Evolutionary conservation across 352 stramenopile genomes (phyloP), one percentile per base, ranked within the genome.

Genomic region (Pythium aquatile): DNA sequence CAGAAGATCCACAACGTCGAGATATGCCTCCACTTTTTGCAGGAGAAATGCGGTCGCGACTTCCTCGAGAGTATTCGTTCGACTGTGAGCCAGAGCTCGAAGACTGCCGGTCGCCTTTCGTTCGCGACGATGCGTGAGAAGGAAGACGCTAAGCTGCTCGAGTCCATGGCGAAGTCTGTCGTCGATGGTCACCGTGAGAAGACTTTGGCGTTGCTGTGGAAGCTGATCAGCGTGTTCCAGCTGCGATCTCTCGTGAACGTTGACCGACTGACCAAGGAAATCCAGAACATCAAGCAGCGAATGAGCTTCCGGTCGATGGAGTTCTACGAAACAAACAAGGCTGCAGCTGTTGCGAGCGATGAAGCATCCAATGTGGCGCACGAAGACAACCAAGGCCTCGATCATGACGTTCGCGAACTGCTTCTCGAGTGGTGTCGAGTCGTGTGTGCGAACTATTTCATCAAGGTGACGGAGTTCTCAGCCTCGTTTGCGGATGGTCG

Each of bases 1-100:
- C 91, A 99, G 71, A 99, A 99, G 73, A 77, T 98, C 10, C 93
- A 98, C 78, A 99, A 99, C 70, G 87, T 98, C 0, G 85, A 96
- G 62, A 79, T 98, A 29, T 97, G 93, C 29, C 63, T 99, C 32
- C 72, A 87, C 49, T 91, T 80, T 40, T 64, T 98, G 37, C 75
- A 93, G 61, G 81, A 84, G 39, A 88, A 88, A 55, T 95, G 85
- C 40, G 83, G 77, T 44, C 61, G 69, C 3, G 75, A 76, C 42
- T 71, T 89, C 16, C 63, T 91, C 1, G 78, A 84, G 54, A 80
- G 74, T 32, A 74, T 91, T 17, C 65, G 65, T 58, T 35, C 58
- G 7, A 58, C 17, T 5, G 59, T 33, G 42, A 65, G 47, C 20
- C 39, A 47, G 2, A 29, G 24, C 20, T 14, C 26, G 4, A 65